Conservation (phyloP, 2,329 filamentous ascomycete species). For the Didymella pinodella region DNA sequence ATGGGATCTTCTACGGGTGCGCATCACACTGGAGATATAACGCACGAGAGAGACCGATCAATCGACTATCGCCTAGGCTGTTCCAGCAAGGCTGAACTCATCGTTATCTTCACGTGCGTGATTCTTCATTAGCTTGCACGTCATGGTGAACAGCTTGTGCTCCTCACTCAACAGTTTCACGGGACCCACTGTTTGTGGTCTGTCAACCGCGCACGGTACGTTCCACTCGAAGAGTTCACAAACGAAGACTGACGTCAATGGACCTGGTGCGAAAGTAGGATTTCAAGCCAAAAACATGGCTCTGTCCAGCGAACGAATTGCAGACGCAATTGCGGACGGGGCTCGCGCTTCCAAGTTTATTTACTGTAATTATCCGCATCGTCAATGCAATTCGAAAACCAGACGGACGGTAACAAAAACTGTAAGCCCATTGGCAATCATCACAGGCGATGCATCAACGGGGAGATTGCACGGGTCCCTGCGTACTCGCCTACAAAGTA, state of each 20-base stretch:
- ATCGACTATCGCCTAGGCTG: constrained; percentile 11
- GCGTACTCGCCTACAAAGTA: background rate
- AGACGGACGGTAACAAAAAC: background rate
- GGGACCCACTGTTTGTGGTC: constrained; percentile 5
- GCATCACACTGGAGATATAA: constrained; percentile 10
- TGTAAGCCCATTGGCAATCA: background rate
- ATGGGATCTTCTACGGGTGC: constrained; percentile 8
- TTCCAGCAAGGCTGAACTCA: constrained; percentile 13
- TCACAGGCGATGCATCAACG: background rate
- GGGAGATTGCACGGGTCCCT: constrained; percentile 1
- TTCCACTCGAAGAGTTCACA: constrained; percentile 2
- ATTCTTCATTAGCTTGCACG: constrained; percentile 9
- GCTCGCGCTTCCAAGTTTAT: background rate
- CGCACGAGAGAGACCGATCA: constrained; percentile 11
- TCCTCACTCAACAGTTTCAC: constrained; percentile 18
- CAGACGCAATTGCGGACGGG: background rate
- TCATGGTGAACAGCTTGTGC: constrained; percentile 10
- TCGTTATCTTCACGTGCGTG: background rate
- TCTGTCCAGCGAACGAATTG: background rate
- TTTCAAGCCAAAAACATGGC: background rate
- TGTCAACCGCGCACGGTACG: constrained; percentile 12
- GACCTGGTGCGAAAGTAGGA: background rate
- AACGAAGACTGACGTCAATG: constrained; percentile 1
- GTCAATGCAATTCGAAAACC: no score
- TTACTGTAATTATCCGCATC: background rate